Evolutionary conservation across 2,329 filamentous ascomycete species (phyloP).

Genomic region (Torrubiellomyces zombiae): DNA sequence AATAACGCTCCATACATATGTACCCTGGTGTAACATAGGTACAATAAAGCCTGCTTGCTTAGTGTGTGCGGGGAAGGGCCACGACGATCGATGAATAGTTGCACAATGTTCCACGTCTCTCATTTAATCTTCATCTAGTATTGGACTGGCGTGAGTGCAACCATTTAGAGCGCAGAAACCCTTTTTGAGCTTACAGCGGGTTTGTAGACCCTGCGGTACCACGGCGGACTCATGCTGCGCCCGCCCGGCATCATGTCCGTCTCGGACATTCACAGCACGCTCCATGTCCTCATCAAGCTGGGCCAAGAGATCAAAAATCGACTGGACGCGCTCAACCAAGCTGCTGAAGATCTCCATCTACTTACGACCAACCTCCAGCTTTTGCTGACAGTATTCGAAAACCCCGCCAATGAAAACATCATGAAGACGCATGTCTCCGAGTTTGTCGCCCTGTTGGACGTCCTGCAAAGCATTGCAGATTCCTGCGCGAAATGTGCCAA

Average conservation of each 20-base stretch:
- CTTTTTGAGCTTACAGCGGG: conserved; percentile 1
- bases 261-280: conserved; percentile 3
- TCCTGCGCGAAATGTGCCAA: conserved; percentile 6
- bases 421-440: conserved; percentile 5
- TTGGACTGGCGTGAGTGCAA: conserved; percentile 1
- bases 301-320: conserved; percentile 5
- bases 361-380: conserved; percentile 5
- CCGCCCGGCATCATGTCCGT: conserved; percentile 3
- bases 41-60: not conserved
- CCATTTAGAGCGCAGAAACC: conserved; percentile 1
- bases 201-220: conserved; percentile 1
- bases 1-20: too few relatives aligned
- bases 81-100: conserved; percentile 2
- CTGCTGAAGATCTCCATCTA: conserved; percentile 5
- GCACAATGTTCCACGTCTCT: conserved; percentile 1
- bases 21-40: conserved; percentile 2
- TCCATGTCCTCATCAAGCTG: conserved; percentile 5
- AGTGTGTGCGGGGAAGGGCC: conserved; percentile 1
- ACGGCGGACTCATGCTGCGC: conserved; percentile 2
- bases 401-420: conserved; percentile 4
- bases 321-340: conserved; percentile 5
- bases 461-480: conserved; percentile 6
- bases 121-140: conserved; percentile 1
- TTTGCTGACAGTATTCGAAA: conserved; percentile 5
- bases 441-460: conserved; percentile 5